Evolutionary conservation across 768 basidiomycete species (phyloP).

Genomic region (Aureoboletus auriporus): DNA sequence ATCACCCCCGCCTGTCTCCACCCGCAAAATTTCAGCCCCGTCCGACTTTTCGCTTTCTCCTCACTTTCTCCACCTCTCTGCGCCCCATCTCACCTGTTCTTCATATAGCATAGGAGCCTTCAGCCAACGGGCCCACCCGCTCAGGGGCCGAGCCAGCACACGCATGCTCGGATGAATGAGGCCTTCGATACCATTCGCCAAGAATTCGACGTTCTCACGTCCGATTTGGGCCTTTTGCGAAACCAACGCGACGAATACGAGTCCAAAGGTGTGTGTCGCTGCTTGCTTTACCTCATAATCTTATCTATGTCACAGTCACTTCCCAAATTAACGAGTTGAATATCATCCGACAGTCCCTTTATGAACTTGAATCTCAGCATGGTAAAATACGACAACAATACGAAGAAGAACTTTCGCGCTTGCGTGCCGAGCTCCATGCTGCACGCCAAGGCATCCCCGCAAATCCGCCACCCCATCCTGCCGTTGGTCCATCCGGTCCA

Average conservation of each 20-base stretch:
- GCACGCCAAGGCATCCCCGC: constrained; percentile 39
- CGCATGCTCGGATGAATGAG: constrained; percentile 58
- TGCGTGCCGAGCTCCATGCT: constrained; percentile 64
- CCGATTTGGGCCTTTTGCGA: constrained; percentile 64
- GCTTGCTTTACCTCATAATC: constrained; percentile 1
- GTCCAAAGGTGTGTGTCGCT: constrained; percentile 56
- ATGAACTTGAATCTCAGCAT: constrained; percentile 89
- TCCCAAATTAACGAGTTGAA: constrained; percentile 88
- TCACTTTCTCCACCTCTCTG: background rate
- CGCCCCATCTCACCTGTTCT: constrained; percentile 14
- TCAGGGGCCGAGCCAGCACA: constrained; percentile 38
- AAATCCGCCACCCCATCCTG: constrained; percentile 33
- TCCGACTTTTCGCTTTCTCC: constrained; percentile 1
- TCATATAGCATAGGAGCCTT: constrained; percentile 46
- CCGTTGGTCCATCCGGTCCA: constrained; percentile 32
- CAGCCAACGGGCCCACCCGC: constrained; percentile 48
- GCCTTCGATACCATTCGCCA: constrained; percentile 76
- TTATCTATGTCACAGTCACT: constrained; percentile 45
- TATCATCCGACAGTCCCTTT: constrained; percentile 83
- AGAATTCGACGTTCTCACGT: constrained; percentile 76
- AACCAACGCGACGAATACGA: constrained; percentile 88
- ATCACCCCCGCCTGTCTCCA: background rate
- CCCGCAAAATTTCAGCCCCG: constrained; percentile 24
- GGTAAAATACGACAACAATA: constrained; percentile 82
- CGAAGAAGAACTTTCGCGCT: constrained; percentile 75